Evolutionary conservation across 352 stramenopile genomes (phyloP), one percentile per base, ranked within the genome.

Genomic region (Globisporangium mamillatum): DNA sequence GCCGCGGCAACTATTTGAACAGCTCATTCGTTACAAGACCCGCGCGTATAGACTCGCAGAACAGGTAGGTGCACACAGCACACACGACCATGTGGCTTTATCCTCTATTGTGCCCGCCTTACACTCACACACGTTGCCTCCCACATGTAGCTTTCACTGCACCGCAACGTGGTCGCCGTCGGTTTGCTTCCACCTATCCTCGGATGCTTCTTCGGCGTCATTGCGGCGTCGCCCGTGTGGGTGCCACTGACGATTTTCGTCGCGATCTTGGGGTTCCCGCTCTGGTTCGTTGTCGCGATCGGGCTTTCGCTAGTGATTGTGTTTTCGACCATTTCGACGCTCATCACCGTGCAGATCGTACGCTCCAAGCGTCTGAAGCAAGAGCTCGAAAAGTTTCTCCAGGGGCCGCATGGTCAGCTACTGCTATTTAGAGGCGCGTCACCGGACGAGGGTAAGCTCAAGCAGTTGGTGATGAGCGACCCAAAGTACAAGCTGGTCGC

Each of bases 401-500:
- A 78, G 18, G 87, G 78, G 10, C 80, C 80, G 1, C 74, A 86
- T 59, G 86, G 82, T 12, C 82, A 92, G 55, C 72, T 89, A 55
- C 59, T 91, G 60, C 71, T 94, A 29, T 91, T 92, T 22, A 60
- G 83, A 59, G 80, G 78, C 44, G 68, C 41, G 70, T 78, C 59
- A 68, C 52, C 50, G 6, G 66, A 65, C 36, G 66, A 66, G 20
- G 12, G 22, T 24, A 66, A 56, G 36, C 25, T 63, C 29, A 66
- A 65, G 46, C 36, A 75, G 34, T 55, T 82, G 71, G 76, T 91
- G 46, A 77, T 89, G 20, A 71, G 75, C n/a, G 86, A 83, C 50
- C 74, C 80, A 22, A 89, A 73, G 24, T 74, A 71, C 9, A 92
- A 89, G 63, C 75, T 89, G n/a, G 65, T 88, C 25, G 81, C 77